These are phyloP conservation scores for Paspalum vaginatum DNA, from an alignment of 176 grass and related monocot species.

Conservation along the genomic window DNA sequence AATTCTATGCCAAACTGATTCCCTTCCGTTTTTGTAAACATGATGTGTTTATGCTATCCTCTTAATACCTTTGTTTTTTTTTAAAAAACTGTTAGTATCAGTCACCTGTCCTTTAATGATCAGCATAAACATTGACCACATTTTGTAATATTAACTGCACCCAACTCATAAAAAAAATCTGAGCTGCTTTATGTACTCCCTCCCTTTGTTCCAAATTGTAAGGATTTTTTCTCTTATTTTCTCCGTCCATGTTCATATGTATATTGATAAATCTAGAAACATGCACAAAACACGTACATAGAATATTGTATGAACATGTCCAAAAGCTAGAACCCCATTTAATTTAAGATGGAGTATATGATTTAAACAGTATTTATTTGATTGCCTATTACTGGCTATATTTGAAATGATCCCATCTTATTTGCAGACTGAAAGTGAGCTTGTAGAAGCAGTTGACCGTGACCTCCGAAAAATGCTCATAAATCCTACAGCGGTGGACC, in stretches of 20 bases:
- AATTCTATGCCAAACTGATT: constrained; percentile 15
- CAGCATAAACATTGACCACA: neutral
- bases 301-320: too few relatives aligned
- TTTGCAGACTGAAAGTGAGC: constrained; percentile 70
- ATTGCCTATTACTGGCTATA: neutral
- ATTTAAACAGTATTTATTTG: neutral
- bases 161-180: neutral
- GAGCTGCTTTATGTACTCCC: constrained; percentile 10
- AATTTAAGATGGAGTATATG: neutral
- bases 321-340: too few relatives aligned
- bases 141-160: neutral
- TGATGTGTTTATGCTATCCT: neutral
- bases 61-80: constrained; percentile 8
- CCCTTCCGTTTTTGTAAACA: neutral
- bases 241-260: too few relatives aligned
- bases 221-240: too few relatives aligned
- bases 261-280: too few relatives aligned
- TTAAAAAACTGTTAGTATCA: neutral
- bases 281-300: too few relatives aligned
- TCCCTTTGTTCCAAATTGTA: too few relatives aligned
- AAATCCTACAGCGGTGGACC: constrained; percentile 66
- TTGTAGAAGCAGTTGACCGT: constrained; percentile 84
- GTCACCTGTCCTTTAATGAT: constrained; percentile 2
- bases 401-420: constrained; percentile 14
- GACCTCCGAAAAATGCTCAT: constrained; percentile 92